Evolutionary conservation across 768 basidiomycete genomes (phyloP), one percentile per base, ranked within the genome.

Genomic region (Tricholoma sp.): DNA sequence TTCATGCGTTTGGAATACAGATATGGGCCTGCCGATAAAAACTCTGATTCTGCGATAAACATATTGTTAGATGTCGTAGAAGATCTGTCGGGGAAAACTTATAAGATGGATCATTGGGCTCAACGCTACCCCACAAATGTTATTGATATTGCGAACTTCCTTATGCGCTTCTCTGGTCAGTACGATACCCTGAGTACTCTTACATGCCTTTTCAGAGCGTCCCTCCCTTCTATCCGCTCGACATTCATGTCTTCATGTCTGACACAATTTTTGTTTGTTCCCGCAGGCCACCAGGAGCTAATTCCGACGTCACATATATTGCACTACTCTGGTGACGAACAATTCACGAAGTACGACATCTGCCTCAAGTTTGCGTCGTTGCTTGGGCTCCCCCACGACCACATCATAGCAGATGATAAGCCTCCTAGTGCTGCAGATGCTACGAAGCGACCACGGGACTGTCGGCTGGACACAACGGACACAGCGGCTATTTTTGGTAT

Each of bases 41-140:
- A 95, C 64, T 80, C 86, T 3, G 96, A 98, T 65, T 85, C 86
- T 4, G 95, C 96, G 0, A 80, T 98, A 59, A 98, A 98, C 67
- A 77, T 92, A 53, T 79, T 99, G 6, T 70, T 94, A 29, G 94
- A 97, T 67, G 77, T 96, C 33, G 91, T 97, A 0, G 76, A 83
- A 58, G 91, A 95, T 66, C 90, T 89, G 62, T 89, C 88, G 5
- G 91, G 90, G 2, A 94, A 94, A 72, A 75, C 73, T 34, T 94
- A 94, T 76, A 92, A 86, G 69, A 98, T 98, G 96, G 96, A 99
- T 67, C 88, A 96, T 68, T 96, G 86, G 67, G 94, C 92, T 24
- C 91, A 88, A 15, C 81, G 96, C 29, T 96, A 89, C 72, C 96
- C 96, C 0, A 98, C 96, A 24, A 94, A 94, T 64, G 86, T 92